Evolutionary conservation across 345 rosid species (phyloP), one percentile per base, ranked within the genome.

Genomic region (Populus pruinosa): DNA sequence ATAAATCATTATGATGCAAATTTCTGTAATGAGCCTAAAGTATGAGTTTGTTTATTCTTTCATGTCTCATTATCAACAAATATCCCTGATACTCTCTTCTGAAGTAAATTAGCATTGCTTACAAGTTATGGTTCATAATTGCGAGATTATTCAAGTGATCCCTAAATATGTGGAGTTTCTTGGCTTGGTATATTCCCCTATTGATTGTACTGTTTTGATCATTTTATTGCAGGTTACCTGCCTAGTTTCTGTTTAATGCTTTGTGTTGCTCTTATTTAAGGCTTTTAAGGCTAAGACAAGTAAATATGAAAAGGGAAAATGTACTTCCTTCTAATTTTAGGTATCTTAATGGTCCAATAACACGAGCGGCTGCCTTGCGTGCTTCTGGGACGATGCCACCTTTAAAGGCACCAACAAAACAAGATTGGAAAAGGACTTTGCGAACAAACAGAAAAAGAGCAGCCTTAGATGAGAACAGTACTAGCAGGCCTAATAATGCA

Each of bases 351-450:
- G 89, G 86, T 73, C 90, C 91, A 66, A 72, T 92, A 43, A 94
- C 98, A 71, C 94, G 87, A 78, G 92, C 90, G 41, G 89, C 93
- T 73, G 87, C 88, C 31, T 71, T 91, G 71, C 77, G 79, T 64
- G 82, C 88, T 50, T 78, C 87, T 61, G 81, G 81, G 53, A 73
- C 79, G 75, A 38, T 80, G 50, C 72, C 79, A 29, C 79, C 88
- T 75, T 79, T 80, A 39, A 79, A 70, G 80, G 83, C 83, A 61
- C 55, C 86, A 41, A 53, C 67, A 17, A 76, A 85, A 84, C 88
- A 80, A 77, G 86, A 75, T 56, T 85, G 72, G 77, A 83, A 78
- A 71, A 75, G 74, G 5, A 77, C 77, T 84, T 75, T 67, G 67
- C 82, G 67, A 83, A 77, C 44, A 82, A 88, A 82, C 71, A 12